Conservation (phyloP, 2,329 filamentous ascomycete genomes). For the Botryotinia calthae region DNA sequence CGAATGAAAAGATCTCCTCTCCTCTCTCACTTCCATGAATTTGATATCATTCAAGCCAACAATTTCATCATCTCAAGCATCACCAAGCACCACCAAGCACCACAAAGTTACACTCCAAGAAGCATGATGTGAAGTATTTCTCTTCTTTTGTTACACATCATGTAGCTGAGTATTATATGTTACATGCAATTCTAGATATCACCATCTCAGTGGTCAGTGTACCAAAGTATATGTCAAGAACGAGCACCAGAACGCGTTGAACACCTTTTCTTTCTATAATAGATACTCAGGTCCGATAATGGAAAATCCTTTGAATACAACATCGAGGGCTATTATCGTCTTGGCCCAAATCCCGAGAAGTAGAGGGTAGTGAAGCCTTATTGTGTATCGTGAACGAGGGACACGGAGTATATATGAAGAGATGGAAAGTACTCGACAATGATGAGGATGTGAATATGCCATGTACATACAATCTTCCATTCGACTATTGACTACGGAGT, state of each 20-base stretch:
- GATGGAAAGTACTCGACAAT: background rate
- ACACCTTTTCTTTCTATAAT: background rate
- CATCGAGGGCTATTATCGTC: background rate
- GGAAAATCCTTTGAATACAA: background rate
- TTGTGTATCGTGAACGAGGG: background rate
- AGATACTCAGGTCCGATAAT: background rate
- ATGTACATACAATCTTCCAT: no score
- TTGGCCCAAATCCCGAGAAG: constrained; percentile 1
- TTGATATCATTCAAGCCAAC: background rate
- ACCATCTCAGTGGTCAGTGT: background rate
- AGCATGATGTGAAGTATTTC: background rate
- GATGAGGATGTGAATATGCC: background rate
- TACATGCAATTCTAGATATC: background rate
- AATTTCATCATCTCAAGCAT: background rate
- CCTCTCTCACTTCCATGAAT: background rate
- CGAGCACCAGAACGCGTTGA: background rate
- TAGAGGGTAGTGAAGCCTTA: background rate
- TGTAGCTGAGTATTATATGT: background rate
- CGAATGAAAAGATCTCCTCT: background rate
- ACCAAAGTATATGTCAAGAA: background rate
- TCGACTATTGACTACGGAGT: background rate
- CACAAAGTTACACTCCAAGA: background rate
- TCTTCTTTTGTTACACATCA: background rate
- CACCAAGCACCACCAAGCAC: background rate
- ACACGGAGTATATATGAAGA: background rate